Evolutionary conservation across 192 early-diverging fungal genomes (phyloP), one percentile per base, ranked within the genome.

Genomic region (Coemansia sp.): DNA sequence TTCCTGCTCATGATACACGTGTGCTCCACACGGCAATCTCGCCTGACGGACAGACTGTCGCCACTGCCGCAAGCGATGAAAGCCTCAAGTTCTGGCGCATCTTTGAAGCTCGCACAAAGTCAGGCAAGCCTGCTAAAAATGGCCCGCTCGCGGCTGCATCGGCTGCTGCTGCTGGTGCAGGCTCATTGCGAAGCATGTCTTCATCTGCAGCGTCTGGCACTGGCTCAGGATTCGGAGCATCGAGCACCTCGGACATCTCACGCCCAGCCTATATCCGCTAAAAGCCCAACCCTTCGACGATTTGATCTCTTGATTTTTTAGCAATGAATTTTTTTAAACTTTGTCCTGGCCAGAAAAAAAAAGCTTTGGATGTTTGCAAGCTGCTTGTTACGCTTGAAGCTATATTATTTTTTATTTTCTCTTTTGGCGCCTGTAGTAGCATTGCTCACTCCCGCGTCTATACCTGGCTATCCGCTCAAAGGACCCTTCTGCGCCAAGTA

Each of bases 61-160:
- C 96, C 6, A 98, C 94, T 4, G 92, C 93, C 1, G 91, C 96
- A 17, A 91, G 92, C 55, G 97, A 99, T 76, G 94, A 96, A 64
- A 96, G 93, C 36, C 77, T 99, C 57, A 92, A 96, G 70, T 97
- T 99, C 78, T 99, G 97, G 97, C 91, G 87, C 63, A 76, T 97
- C 36, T 98, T 95, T 81, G 90, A 93, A 62, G 38, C 74, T 1
- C 80, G 79, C 63, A 63, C 72, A 10, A 82, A 82, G 57, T 62
- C 79, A 0, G 58, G 58, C 31, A 77, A 72, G 46, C 38, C 66
- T 12, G 42, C 50, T 48, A 80, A 75, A 64, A 64, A 50, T 23
- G 61, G 58, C 12, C n/a, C 36, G 9, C 44, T 36, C 25, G 53
- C 63, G 1, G 38, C 65, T 10, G 27, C 66, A 41, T 6, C 51